Conservation (phyloP, 805 yeast species). For the Hanseniaspora vineae region DNA sequence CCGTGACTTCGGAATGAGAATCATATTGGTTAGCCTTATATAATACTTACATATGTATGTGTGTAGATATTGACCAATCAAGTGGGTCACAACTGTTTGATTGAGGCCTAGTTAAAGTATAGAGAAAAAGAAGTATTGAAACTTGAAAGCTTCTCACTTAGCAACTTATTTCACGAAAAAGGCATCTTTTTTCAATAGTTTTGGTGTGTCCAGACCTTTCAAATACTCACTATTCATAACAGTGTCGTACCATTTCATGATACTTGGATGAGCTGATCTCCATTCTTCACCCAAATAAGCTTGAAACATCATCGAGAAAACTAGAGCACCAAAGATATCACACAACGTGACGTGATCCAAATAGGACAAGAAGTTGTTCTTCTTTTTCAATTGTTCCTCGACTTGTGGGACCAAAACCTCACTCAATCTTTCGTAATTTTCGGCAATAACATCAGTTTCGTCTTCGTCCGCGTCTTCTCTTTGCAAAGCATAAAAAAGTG, state of each 20-base stretch:
- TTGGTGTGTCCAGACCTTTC: background rate
- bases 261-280: constrained; percentile 49
- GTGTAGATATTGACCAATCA: no score
- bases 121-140: no score
- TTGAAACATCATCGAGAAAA: constrained; percentile 25
- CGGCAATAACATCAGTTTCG: background rate
- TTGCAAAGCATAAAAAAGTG: background rate
- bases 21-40: background rate
- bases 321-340: constrained; percentile 13
- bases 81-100: no score
- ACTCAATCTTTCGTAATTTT: background rate
- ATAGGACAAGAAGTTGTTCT: background rate
- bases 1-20: no score
- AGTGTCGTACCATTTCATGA: constrained; percentile 63
- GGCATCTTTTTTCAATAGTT: background rate
- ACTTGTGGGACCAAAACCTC: background rate
- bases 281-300: constrained; percentile 48
- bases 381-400: background rate
- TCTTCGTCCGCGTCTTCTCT: background rate
- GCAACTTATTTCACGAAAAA: background rate
- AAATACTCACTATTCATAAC: constrained; percentile 10
- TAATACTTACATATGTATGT: no score
- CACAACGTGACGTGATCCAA: constrained; percentile 38
- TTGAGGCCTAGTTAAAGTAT: no score
- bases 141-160: no score